phyloP scores from a whole-genome alignment of 768 basidiomycete species.

The Lyophyllum atratum region DNA sequence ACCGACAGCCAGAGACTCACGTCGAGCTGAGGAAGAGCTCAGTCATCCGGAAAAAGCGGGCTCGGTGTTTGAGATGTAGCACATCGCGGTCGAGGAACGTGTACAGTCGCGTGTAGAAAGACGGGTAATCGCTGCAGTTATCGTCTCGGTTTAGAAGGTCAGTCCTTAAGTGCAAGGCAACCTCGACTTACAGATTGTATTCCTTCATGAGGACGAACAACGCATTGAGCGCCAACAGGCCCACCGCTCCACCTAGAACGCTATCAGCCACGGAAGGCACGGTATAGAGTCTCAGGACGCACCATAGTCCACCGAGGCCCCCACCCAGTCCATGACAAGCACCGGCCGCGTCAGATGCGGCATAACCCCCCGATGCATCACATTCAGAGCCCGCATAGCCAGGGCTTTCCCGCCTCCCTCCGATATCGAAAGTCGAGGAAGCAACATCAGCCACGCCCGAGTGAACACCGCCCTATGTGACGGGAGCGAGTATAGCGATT shows the following conservation, averaged over 20 bases:
- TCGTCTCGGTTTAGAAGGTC: conserved; percentile 1
- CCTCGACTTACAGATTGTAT: conserved; percentile 82
- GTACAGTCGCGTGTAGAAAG: conserved; percentile 92
- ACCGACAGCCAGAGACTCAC: conserved; percentile 44
- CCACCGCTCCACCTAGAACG: conserved; percentile 72
- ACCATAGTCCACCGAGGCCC: conserved; percentile 82
- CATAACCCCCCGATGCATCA: conserved; percentile 83
- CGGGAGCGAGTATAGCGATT: conserved; percentile 72
- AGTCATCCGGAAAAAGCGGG: conserved; percentile 91
- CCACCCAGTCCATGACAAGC: conserved; percentile 91
- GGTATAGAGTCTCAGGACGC: conserved; percentile 20
- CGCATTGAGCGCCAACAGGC: conserved; percentile 88
- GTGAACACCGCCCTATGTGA: conserved; percentile 85
- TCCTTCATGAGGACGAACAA: conserved; percentile 89
- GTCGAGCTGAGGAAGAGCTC: conserved; percentile 92
- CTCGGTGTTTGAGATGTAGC: conserved; percentile 89
- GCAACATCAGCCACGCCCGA: conserved; percentile 72
- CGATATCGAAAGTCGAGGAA: conserved; percentile 56
- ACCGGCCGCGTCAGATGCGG: conserved; percentile 81
- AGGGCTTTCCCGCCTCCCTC: conserved; percentile 41
- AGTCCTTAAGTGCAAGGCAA: not conserved
- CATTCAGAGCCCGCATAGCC: conserved; percentile 62
- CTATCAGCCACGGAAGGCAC: not conserved
- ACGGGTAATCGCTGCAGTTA: conserved; percentile 82
- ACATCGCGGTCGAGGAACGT: conserved; percentile 85